Conservation (phyloP, 1,139 yeast species). For the Schwanniomyces etchellsii region DNA sequence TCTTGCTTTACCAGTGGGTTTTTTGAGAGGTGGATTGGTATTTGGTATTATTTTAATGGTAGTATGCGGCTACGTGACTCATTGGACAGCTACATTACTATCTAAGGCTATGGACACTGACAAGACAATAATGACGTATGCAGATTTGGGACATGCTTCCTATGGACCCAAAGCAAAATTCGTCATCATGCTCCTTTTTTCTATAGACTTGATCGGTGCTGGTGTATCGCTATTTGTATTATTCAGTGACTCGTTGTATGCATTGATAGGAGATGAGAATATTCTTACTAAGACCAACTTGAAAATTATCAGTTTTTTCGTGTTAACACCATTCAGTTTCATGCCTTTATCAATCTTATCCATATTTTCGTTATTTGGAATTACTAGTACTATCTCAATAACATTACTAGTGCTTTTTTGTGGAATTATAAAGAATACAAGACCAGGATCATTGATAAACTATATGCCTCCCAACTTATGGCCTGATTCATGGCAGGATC, state of each 20-base stretch:
- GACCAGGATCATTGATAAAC: conserved; percentile 39
- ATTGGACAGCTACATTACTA: conserved; percentile 40
- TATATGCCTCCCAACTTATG: conserved; percentile 43
- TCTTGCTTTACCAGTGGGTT: conserved; percentile 44
- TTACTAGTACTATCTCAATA: conserved; percentile 39
- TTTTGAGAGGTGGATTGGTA: conserved; percentile 43
- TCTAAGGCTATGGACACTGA: conserved; percentile 60
- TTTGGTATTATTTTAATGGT: conserved; percentile 34
- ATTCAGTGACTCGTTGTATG: conserved; percentile 49
- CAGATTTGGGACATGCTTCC: conserved; percentile 78
- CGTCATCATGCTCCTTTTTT: conserved; percentile 35
- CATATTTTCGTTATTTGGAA: conserved; percentile 40
- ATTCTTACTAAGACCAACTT: conserved; percentile 34
- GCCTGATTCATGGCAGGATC: conserved; percentile 36
- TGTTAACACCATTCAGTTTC: conserved; percentile 43
- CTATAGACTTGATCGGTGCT: conserved; percentile 48
- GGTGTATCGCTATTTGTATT: conserved; percentile 52
- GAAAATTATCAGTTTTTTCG: conserved; percentile 33
- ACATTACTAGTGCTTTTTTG: conserved; percentile 34
- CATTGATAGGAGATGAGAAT: conserved; percentile 34
- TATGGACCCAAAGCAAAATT: conserved; percentile 46
- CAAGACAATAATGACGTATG: conserved; percentile 76
- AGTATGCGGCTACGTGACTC: conserved; percentile 36
- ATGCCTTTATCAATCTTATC: conserved; percentile 41
- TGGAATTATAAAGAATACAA: conserved; percentile 30